Conservation (phyloP, 768 basidiomycete species). For the Russula olivacea region DNA sequence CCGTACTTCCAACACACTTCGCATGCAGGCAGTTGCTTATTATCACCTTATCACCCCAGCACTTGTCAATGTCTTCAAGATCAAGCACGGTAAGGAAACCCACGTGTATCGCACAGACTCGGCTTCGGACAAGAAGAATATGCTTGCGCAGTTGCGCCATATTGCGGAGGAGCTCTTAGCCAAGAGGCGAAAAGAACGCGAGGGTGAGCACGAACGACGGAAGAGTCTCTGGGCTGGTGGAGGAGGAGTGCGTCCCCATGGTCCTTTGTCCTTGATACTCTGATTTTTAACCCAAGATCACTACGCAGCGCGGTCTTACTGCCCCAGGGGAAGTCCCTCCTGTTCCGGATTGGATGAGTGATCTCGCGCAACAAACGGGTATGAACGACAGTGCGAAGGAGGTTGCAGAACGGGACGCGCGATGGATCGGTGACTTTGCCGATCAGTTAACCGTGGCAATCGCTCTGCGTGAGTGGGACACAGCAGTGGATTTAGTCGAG, state of each 20-base stretch:
- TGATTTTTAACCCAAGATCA: neutral
- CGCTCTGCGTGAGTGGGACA: constrained; percentile 81
- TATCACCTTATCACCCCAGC: constrained; percentile 35
- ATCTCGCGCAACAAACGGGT: constrained; percentile 55
- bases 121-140: constrained; percentile 75
- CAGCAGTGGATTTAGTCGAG: constrained; percentile 79
- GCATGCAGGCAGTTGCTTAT: neutral
- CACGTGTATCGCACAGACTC: constrained; percentile 88
- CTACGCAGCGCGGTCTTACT: constrained; percentile 32
- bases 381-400: constrained; percentile 55
- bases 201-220: constrained; percentile 86
- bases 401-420: constrained; percentile 71
- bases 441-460: constrained; percentile 91
- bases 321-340: constrained; percentile 43
- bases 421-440: constrained; percentile 87
- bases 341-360: constrained; percentile 72
- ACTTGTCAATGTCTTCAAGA: constrained; percentile 96
- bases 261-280: constrained; percentile 1
- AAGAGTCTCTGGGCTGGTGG: constrained; percentile 60
- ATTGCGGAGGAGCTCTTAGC: constrained; percentile 88
- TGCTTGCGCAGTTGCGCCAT: constrained; percentile 81
- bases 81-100: constrained; percentile 88
- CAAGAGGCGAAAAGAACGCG: constrained; percentile 87
- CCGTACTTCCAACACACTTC: neutral
- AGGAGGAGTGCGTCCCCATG: constrained; percentile 36